phyloP scores from a whole-genome alignment of 192 early-diverging fungal species.

The Rhizoclosmatium globosum region DNA sequence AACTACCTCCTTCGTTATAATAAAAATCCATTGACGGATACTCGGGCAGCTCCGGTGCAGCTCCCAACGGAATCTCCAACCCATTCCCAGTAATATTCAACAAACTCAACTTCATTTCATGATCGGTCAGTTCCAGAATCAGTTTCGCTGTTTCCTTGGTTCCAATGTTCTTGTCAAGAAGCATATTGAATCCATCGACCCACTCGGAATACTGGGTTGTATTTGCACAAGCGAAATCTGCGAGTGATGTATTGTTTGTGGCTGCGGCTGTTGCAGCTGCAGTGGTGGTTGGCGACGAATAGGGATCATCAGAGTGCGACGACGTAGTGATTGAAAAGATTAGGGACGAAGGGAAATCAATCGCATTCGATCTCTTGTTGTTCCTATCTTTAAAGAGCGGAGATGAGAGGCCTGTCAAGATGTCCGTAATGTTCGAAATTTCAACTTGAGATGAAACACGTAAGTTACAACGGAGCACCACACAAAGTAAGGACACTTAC shows the following conservation, averaged over 20 bases:
- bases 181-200: slow-evolving; percentile 79
- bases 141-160: slow-evolving; percentile 72
- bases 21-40: slow-evolving; percentile 4
- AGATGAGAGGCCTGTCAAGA: slow-evolving; percentile 50
- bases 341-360: slow-evolving; percentile 40
- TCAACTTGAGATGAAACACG: slow-evolving; percentile 50
- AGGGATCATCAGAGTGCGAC: neutral
- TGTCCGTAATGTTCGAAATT: slow-evolving; percentile 51
- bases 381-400: slow-evolving; percentile 49
- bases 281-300: neutral
- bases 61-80: slow-evolving; percentile 45
- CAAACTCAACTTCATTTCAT: slow-evolving; percentile 72
- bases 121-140: slow-evolving; percentile 70
- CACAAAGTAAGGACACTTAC: slow-evolving; percentile 48
- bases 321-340: slow-evolving; percentile 60
- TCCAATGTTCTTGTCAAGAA: slow-evolving; percentile 69
- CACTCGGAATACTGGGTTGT: slow-evolving; percentile 67
- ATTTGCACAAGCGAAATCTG: slow-evolving; percentile 64
- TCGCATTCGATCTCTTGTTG: slow-evolving; percentile 14
- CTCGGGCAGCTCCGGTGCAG: slow-evolving; percentile 25
- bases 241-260: slow-evolving; percentile 40
- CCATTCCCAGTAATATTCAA: slow-evolving; percentile 72
- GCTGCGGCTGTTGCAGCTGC: neutral
- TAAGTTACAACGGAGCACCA: neutral
- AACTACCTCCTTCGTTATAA: slow-evolving; percentile 15